Evolutionary conservation across 208 protist species (phyloP).

Genomic region (Trypanosoma congolense): DNA sequence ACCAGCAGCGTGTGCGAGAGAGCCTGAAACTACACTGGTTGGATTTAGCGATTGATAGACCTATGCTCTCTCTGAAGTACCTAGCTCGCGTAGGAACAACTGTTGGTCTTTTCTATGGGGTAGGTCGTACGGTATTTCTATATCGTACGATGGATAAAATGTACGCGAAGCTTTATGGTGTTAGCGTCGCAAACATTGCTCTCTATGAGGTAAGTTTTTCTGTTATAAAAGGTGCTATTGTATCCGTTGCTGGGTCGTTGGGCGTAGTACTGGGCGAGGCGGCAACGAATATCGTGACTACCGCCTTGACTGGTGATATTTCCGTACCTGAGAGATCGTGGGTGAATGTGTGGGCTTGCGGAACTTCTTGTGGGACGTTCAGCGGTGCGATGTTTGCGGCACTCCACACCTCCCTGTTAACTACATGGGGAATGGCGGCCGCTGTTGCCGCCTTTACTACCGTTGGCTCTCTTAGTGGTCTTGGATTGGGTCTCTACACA

Average conservation of each 20-base stretch:
- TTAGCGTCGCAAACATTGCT: slow-evolving; percentile 50
- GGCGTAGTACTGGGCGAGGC: slow-evolving; percentile 52
- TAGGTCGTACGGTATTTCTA: slow-evolving; percentile 63
- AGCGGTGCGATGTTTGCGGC: slow-evolving; percentile 39
- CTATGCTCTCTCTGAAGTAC: slow-evolving; percentile 43
- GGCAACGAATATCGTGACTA: slow-evolving; percentile 25
- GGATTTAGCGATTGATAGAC: slow-evolving; percentile 69
- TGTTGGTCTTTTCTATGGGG: slow-evolving; percentile 68
- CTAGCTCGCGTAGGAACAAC: slow-evolving; percentile 63
- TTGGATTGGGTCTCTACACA: slow-evolving; percentile 46
- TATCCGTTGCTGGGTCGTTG: slow-evolving; percentile 37
- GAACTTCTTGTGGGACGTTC: slow-evolving; percentile 39
- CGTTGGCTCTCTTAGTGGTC: slow-evolving; percentile 23
- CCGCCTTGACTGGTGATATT: slow-evolving; percentile 31
- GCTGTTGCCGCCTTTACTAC: slow-evolving; percentile 27
- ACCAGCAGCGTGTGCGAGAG: slow-evolving; percentile 52
- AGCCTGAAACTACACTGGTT: slow-evolving; percentile 75
- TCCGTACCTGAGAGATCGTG: slow-evolving; percentile 52
- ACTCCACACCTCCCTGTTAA: slow-evolving; percentile 51
- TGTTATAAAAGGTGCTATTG: slow-evolving; percentile 54
- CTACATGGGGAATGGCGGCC: slow-evolving; percentile 50
- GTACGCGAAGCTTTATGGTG: slow-evolving; percentile 85
- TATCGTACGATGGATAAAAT: slow-evolving; percentile 88
- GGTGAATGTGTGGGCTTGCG: slow-evolving; percentile 41
- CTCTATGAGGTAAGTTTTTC: slow-evolving; percentile 55